Conservation (phyloP, 345 rosid genomes). For the thale cress (Arabidopsis thaliana) region DNA sequence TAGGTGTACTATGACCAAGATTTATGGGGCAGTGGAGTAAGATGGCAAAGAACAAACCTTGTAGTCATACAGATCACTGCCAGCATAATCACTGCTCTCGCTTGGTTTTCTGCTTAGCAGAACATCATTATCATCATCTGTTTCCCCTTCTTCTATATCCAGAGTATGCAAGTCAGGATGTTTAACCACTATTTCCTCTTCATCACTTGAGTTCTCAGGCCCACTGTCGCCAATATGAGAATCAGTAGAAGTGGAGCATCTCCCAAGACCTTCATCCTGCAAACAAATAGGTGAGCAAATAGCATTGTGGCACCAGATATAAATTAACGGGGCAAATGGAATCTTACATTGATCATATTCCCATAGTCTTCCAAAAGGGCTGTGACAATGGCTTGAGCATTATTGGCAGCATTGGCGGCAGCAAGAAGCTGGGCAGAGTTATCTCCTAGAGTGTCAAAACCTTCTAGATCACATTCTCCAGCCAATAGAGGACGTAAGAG, state of each 20-base stretch:
- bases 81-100: slow-evolving; percentile 83
- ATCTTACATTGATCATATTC: slow-evolving; percentile 84
- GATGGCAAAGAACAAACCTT: slow-evolving; percentile 62
- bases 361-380: slow-evolving; percentile 93
- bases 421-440: slow-evolving; percentile 97
- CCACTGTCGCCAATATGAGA: slow-evolving; percentile 86
- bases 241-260: slow-evolving; percentile 93
- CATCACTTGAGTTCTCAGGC: slow-evolving; percentile 86
- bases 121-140: slow-evolving; percentile 71
- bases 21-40: slow-evolving; percentile 18
- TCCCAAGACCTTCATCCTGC: slow-evolving; percentile 86
- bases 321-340: slow-evolving; percentile 11
- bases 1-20: slow-evolving; percentile 25
- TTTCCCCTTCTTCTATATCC: slow-evolving; percentile 72
- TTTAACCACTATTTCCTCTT: slow-evolving; percentile 72
- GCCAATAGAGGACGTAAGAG: slow-evolving; percentile 92
- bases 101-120: slow-evolving; percentile 81
- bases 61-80: slow-evolving; percentile 87
- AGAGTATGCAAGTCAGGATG: slow-evolving; percentile 74
- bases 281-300: slow-evolving; percentile 27
- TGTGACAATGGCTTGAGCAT: slow-evolving; percentile 88
- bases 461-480: slow-evolving; percentile 96
- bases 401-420: slow-evolving; percentile 98
- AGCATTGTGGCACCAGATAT: slow-evolving; percentile 12
- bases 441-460: slow-evolving; percentile 80